Percentiles rank a stretch among this genome's conserved stretches.
phyloP scores from a whole-genome alignment of 1,139 yeast genomes.

The Nakaseomyces delphensis region DNA sequence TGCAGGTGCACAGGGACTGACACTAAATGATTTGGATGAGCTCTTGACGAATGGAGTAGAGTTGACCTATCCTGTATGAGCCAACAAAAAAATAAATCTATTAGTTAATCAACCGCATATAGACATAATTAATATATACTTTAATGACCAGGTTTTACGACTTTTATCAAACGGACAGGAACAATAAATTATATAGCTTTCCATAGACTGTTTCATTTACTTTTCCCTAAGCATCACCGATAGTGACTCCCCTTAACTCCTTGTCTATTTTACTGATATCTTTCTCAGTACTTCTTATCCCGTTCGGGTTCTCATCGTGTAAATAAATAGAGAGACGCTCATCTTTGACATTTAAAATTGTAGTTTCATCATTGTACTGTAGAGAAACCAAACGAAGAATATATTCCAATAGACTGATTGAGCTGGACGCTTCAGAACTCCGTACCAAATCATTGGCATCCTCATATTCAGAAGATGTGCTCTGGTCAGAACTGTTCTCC shows the following conservation, averaged over 20 bases:
- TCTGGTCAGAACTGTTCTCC: slow-evolving; percentile 25
- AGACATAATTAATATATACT: not conserved
- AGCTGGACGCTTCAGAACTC: slow-evolving; percentile 20
- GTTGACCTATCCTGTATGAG: not conserved
- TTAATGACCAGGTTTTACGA: not conserved
- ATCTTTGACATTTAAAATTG: slow-evolving; percentile 51
- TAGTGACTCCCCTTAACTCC: slow-evolving; percentile 12
- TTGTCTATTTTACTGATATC: slow-evolving; percentile 16
- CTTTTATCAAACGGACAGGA: not conserved
- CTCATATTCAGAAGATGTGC: slow-evolving; percentile 15
- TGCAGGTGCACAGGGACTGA: not conserved
- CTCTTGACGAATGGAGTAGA: not conserved
- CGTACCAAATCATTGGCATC: slow-evolving; percentile 15
- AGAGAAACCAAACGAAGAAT: slow-evolving; percentile 51
- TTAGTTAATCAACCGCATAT: not conserved
- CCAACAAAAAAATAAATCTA: too few species aligned
- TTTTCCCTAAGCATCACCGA: not conserved
- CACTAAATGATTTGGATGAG: slow-evolving; percentile 2
- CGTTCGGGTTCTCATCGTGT: slow-evolving; percentile 44
- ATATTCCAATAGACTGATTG: slow-evolving; percentile 59
- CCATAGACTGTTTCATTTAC: not conserved
- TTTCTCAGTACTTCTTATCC: slow-evolving; percentile 14
- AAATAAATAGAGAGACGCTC: slow-evolving; percentile 58
- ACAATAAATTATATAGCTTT: not conserved
- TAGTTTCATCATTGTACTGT: slow-evolving; percentile 52